These are phyloP conservation scores for Rhododendron molle DNA, from an alignment of 148 eudicot species.

Conservation along the genomic window DNA sequence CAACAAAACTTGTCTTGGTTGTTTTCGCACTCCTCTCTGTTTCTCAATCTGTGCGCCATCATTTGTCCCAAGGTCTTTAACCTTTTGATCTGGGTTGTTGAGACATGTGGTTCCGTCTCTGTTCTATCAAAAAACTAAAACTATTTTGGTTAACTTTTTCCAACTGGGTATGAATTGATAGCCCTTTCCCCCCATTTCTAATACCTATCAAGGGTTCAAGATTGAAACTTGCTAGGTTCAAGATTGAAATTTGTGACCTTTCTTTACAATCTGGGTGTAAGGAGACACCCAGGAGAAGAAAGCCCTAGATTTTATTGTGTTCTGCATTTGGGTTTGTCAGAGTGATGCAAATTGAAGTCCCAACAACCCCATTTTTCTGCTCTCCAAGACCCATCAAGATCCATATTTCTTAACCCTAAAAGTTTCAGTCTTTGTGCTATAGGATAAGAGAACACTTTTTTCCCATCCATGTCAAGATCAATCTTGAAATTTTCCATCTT, in stretches of 20 bases:
- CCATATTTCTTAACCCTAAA: neutral
- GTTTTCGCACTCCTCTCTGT: neutral
- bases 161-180: constrained; percentile 10
- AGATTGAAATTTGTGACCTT: neutral
- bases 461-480: neutral
- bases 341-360: neutral
- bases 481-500: neutral
- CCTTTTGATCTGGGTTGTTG: constrained; percentile 3
- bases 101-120: neutral
- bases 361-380: neutral
- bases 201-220: neutral
- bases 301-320: neutral
- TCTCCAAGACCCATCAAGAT: neutral
- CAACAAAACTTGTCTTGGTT: neutral
- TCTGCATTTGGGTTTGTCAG: neutral
- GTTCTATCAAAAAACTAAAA: neutral
- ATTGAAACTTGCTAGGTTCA: neutral
- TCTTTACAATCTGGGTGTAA: neutral
- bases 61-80: neutral
- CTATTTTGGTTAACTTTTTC: neutral
- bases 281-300: neutral
- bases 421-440: neutral
- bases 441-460: neutral
- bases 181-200: neutral
- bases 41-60: constrained; percentile 6